These are phyloP conservation scores for Hyparrhenia diplandra DNA, from an alignment of 176 grass and related monocot genomes.

Conservation along the genomic window DNA sequence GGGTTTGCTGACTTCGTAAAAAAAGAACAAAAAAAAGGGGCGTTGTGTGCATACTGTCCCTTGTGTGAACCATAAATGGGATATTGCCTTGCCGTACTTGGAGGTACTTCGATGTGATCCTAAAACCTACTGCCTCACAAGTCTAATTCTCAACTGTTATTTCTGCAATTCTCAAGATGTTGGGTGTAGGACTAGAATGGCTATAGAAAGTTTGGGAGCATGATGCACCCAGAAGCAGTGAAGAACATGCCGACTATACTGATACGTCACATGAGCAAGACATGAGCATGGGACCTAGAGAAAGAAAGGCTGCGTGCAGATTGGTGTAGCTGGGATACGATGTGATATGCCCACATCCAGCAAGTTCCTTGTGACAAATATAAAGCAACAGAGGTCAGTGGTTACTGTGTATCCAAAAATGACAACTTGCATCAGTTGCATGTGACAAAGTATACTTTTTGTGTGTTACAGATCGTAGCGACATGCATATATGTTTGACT, in stretches of 20 bases:
- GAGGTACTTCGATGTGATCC: no score
- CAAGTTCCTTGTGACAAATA: constrained; percentile 5
- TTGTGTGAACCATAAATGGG: neutral
- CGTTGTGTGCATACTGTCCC: no score
- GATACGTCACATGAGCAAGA: constrained; percentile 16
- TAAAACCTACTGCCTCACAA: neutral
- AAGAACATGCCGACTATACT: neutral
- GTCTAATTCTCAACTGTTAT: neutral
- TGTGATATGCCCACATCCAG: neutral
- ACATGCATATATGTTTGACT: neutral
- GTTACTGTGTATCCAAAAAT: neutral
- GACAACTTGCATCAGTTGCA: neutral
- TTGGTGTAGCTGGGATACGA: neutral
- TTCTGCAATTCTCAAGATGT: neutral
- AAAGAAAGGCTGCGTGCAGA: neutral
- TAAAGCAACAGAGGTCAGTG: neutral
- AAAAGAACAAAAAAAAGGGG: no score
- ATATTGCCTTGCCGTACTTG: no score
- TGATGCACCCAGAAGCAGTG: neutral
- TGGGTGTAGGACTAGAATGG: neutral
- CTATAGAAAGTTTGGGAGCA: neutral
- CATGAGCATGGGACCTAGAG: neutral
- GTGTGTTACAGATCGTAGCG: neutral
- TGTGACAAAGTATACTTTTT: neutral
- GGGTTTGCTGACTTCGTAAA: no score